These are phyloP conservation scores for Calonectria honghensis DNA, from an alignment of 2,329 filamentous ascomycete species.

Conservation along the genomic window DNA sequence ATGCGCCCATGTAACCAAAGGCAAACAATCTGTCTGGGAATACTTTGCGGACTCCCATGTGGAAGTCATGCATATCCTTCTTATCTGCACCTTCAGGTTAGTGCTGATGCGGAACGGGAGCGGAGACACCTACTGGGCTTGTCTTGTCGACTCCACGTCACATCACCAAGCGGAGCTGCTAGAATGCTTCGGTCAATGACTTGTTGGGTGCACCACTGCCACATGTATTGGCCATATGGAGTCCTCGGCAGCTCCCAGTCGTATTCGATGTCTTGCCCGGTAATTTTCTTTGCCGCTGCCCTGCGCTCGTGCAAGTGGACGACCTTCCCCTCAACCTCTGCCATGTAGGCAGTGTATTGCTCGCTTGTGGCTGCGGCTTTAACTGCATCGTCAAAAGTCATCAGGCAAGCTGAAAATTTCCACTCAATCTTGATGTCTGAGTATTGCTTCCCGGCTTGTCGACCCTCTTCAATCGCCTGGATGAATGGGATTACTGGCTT, in stretches of 20 bases:
- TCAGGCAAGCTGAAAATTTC: background rate
- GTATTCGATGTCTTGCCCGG: background rate
- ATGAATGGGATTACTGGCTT: background rate
- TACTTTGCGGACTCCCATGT: constrained; percentile 6
- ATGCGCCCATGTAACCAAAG: constrained; percentile 1
- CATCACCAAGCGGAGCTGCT: constrained; percentile 17
- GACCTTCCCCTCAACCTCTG: background rate
- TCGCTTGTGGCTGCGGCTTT: background rate
- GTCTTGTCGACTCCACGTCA: constrained; percentile 15
- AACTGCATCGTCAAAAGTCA: constrained; percentile 18
- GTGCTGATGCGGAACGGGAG: background rate
- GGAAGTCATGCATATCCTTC: constrained; percentile 20
- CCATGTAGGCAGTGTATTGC: background rate
- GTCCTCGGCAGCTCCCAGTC: constrained; percentile 14
- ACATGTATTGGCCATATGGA: constrained; percentile 4
- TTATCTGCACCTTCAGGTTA: background rate
- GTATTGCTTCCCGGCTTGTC: constrained; percentile 7
- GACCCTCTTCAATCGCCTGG: background rate
- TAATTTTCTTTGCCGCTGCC: background rate
- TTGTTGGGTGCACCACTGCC: background rate
- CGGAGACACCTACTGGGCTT: background rate
- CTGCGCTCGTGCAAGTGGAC: background rate
- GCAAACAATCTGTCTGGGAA: constrained; percentile 17
- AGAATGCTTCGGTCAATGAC: constrained; percentile 4
- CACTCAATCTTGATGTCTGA: background rate